Conservation (phyloP, 305 asterid genomes). For the Solanum hybrid region DNA sequence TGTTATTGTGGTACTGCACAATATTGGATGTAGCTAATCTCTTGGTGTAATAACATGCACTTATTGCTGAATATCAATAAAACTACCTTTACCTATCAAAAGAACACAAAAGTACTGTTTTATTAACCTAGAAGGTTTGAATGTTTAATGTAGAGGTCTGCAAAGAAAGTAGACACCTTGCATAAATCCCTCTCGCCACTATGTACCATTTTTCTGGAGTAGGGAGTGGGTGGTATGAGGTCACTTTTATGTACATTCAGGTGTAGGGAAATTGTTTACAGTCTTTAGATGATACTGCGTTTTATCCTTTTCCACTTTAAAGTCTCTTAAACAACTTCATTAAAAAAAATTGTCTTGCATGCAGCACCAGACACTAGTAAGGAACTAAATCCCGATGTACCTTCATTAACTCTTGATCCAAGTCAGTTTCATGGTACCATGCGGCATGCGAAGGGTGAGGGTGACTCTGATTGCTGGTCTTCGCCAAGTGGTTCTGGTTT, state of each 20-base stretch:
- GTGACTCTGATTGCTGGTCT: conserved; percentile 81
- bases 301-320: background rate
- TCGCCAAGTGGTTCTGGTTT: conserved; percentile 88
- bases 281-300: conserved; percentile 6
- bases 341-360: conserved; percentile 13
- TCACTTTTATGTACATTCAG: background rate
- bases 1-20: background rate
- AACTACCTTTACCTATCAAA: background rate
- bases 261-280: background rate
- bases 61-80: background rate
- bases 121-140: background rate
- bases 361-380: conserved; percentile 42
- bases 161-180: background rate
- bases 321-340: conserved; percentile 5
- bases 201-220: background rate
- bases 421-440: conserved; percentile 63
- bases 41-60: background rate
- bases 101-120: background rate
- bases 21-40: background rate
- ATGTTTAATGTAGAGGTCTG: background rate
- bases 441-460: conserved; percentile 66
- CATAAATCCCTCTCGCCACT: background rate
- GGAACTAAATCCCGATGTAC: conserved; percentile 42
- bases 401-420: conserved; percentile 47
- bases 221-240: background rate